phyloP scores from a whole-genome alignment of 2,329 filamentous ascomycete genomes.

The Penicillium sp. region DNA sequence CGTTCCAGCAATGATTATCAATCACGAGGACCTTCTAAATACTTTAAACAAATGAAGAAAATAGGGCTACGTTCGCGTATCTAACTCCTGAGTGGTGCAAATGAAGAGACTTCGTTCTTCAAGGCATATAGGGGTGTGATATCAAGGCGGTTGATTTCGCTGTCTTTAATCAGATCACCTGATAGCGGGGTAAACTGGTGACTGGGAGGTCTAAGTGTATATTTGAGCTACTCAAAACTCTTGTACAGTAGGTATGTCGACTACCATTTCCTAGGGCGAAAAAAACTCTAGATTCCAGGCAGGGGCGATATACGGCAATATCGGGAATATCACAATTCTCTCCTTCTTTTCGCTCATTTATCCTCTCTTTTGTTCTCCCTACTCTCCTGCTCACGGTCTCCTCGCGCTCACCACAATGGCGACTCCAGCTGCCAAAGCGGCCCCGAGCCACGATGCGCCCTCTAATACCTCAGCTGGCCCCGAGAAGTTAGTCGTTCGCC shows the following conservation, averaged over 20 bases:
- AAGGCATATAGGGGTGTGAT: not conserved
- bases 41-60: not conserved
- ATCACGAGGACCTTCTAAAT: too few species aligned
- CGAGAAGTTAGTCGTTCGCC: not conserved
- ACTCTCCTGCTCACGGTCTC: not conserved
- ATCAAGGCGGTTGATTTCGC: slow-evolving; percentile 3
- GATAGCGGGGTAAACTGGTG: slow-evolving; percentile 2
- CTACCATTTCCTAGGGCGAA: not conserved
- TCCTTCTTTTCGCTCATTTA: slow-evolving; percentile 20
- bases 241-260: not conserved
- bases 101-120: not conserved
- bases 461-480: not conserved
- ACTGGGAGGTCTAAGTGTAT: not conserved
- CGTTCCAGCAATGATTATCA: too few species aligned
- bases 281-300: too few species aligned
- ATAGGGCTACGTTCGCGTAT: slow-evolving; percentile 4
- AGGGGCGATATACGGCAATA: too few species aligned
- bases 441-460: not conserved
- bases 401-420: not conserved
- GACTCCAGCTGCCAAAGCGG: not conserved
- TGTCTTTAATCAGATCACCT: slow-evolving; percentile 9
- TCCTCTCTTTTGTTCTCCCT: slow-evolving; percentile 23
- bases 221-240: not conserved
- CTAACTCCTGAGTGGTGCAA: not conserved
- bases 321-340: not conserved